Evolutionary conservation across 768 basidiomycete genomes (phyloP), one percentile per base, ranked within the genome.

Genomic region (Ramaria sp.): DNA sequence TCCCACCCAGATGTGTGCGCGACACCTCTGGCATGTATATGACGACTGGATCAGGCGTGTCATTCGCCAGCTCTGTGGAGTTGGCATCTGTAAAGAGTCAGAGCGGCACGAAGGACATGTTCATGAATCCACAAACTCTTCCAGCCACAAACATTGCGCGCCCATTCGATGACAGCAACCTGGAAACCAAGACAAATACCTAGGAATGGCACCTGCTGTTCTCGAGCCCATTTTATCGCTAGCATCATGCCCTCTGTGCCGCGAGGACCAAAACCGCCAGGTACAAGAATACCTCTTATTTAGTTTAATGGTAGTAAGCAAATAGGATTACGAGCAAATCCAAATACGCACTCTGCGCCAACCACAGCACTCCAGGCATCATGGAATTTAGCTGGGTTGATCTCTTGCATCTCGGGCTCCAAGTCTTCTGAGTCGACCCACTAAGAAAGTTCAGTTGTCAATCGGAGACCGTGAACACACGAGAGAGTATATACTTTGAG

Each of bases 11-110:
- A 60, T 98, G 93, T 12, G 94, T 97, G 65, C 85, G 87, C 10
- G 92, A 96, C 61, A 99, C 89, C 67, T 99, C 96, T 16, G 96
- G 96, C 96, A 99, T 99, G 78, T 94, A 98, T 61, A 98, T 77
- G 68, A 97, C 75, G 54, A 93, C 75, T 1, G 86, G 88, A 59
- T 85, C 72, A n/a, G 71, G 66, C 1, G 83, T 71, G 1, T 78
- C 67, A 3, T 78, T 64, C 38, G 76, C 69, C 61, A 98, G 88
- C 68, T 99, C 95, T 28, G 80, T 70, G 3, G 95, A 98, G 45
- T 83, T 86, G 5, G 95, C 92, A 54, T 81, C 91, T 88, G 64
- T 15, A 44, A 50, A 42, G 37, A 20, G 47, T 53, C n/a, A 60
- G 57, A 38, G 63, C 36, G 37, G 39, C 37, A 28, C 45, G 7